These are phyloP conservation scores for Clavispora asparagi DNA, from an alignment of 805 yeast genomes.

Conservation along the genomic window DNA sequence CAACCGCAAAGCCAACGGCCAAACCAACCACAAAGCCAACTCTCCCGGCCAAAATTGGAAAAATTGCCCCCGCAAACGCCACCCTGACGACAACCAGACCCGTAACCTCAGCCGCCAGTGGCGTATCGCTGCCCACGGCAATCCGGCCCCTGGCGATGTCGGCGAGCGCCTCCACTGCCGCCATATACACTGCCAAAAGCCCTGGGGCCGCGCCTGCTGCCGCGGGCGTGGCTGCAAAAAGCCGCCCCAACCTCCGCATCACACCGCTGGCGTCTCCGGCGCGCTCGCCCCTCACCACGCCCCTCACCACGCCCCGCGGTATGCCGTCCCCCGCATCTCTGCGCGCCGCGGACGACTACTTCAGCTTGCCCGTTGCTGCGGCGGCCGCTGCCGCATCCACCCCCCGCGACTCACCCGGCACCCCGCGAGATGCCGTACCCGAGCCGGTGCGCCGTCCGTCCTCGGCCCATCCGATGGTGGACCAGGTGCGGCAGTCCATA, in stretches of 20 bases:
- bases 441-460: conserved; percentile 7
- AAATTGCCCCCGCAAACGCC: not conserved
- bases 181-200: too few relatives aligned
- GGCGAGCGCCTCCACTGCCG: too few relatives aligned
- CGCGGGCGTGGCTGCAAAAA: not conserved
- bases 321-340: not conserved
- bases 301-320: not conserved
- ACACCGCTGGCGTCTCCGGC: not conserved
- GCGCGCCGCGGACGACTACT: conserved; percentile 5
- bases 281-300: not conserved
- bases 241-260: not conserved
- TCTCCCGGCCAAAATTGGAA: not conserved
- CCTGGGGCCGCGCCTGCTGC: not conserved
- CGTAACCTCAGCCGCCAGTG: not conserved
- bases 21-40: not conserved
- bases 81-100: not conserved
- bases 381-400: not conserved
- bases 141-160: too few relatives aligned
- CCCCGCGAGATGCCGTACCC: conserved; percentile 3
- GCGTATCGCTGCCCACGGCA: too few relatives aligned
- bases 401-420: conserved; percentile 5
- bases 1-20: not conserved
- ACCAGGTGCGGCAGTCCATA: conserved; percentile 25
- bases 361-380: conserved; percentile 2
- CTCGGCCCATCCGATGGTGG: conserved; percentile 27